phyloP scores from a whole-genome alignment of 352 stramenopile genomes.

The Pythium insidiosum region DNA sequence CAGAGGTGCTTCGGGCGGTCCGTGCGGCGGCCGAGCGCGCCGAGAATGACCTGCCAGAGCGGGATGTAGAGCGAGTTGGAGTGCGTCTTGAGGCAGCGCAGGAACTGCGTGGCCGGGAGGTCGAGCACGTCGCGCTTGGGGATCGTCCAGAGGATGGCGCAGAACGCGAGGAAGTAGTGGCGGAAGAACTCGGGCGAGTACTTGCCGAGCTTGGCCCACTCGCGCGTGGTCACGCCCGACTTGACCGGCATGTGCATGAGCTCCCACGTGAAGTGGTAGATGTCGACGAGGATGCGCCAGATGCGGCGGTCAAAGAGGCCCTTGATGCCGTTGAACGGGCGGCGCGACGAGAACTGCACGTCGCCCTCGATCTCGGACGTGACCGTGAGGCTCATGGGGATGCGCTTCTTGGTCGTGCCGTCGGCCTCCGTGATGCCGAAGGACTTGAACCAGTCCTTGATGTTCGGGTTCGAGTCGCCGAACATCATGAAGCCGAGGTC shows the following conservation, averaged over 20 bases:
- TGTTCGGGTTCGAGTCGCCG: slow-evolving; percentile 86
- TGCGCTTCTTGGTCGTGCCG: slow-evolving; percentile 79
- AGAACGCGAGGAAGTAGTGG: slow-evolving; percentile 85
- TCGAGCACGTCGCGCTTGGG: slow-evolving; percentile 80
- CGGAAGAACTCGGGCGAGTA: slow-evolving; percentile 85
- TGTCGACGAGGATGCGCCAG: slow-evolving; percentile 81
- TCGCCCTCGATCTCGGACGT: slow-evolving; percentile 74
- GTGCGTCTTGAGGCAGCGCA: slow-evolving; percentile 84
- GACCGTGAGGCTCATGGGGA: slow-evolving; percentile 84
- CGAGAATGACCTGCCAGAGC: slow-evolving; percentile 77
- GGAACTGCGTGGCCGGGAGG: slow-evolving; percentile 75
- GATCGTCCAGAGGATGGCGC: slow-evolving; percentile 81
- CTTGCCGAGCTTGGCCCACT: slow-evolving; percentile 54
- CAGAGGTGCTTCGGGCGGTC: slow-evolving; percentile 79
- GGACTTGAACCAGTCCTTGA: slow-evolving; percentile 86
- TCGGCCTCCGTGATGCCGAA: slow-evolving; percentile 80
- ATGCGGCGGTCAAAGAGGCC: slow-evolving; percentile 72
- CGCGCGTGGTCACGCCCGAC: slow-evolving; percentile 58
- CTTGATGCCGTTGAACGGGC: slow-evolving; percentile 53
- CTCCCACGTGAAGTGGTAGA: slow-evolving; percentile 84
- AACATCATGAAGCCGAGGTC: slow-evolving; percentile 90
- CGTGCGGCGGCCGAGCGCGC: slow-evolving; percentile 57
- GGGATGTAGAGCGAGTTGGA: slow-evolving; percentile 84
- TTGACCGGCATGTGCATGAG: slow-evolving; percentile 82
- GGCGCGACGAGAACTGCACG: slow-evolving; percentile 81